Evolutionary conservation across 495 filamentous ascomycete genomes (phyloP), one percentile per base, ranked within the genome.

Genomic region (Annulohypoxylon bovei): DNA sequence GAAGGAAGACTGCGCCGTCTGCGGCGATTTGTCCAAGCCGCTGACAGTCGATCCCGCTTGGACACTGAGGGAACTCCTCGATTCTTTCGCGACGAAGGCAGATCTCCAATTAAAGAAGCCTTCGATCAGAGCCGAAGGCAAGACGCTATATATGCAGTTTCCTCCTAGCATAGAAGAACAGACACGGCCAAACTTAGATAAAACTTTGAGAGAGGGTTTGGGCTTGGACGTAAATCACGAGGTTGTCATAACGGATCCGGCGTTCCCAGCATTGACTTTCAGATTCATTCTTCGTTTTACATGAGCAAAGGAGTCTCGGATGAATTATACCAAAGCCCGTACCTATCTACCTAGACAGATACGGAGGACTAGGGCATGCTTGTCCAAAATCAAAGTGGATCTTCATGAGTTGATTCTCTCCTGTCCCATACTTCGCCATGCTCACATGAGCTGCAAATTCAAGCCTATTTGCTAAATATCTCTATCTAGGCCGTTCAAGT

Each of bases 1-100:
- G 81, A 98, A 97, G 76, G 82, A 88, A 6, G 96, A 97, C 74
- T 99, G 96, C 69, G 94, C 96, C 4, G 96, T 98, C 23, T 99
- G 96, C 74, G 93, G 95, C 4, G 90, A 92, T 62, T 79, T 92
- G 40, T 89, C 94, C 6, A 89, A 90, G 37, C 89, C 89, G 44
- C 82, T 98, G 55, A 73, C 85, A 8, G 88, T 94, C 33, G 87
- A 95, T 75, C 84, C 88, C 1, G 85, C 87, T 16, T 85, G 84
- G 79, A 97, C 94, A 0, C 80, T 99, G 67, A 84, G 89, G 62
- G 92, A 94, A 20, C 93, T 98, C 68, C 90, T 98, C 33, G 94
- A 97, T 8, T 91, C 88, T 27, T 83, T 99, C 40, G 92, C 92
- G 9, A 90, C 91, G 68, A 86, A 89, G 74, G 90, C 95, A 7